Evolutionary conservation across 768 basidiomycete species (phyloP).

Genomic region (Boletus insuetus): DNA sequence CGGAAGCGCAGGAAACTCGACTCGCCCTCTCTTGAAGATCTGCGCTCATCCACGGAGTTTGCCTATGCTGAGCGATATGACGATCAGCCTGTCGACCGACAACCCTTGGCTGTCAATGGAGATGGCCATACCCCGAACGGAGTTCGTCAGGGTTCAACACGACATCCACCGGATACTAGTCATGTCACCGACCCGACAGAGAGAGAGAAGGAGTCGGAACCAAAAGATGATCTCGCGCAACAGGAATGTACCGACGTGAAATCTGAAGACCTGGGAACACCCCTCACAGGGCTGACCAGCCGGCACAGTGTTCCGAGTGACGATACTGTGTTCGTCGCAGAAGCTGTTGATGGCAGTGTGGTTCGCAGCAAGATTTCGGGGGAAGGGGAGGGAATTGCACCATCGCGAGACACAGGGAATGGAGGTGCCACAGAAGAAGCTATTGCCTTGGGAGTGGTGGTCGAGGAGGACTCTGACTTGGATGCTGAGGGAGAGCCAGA

Average conservation of each 20-base stretch:
- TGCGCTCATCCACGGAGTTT: conserved; percentile 6
- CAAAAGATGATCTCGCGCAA: conserved; percentile 2
- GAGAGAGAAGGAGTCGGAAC: background rate
- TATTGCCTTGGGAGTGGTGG: background rate
- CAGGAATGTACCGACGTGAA: conserved; percentile 36
- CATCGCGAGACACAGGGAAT: conserved; percentile 1
- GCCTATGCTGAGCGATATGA: background rate
- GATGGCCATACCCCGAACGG: conserved; percentile 18
- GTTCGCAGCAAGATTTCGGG: conserved; percentile 26
- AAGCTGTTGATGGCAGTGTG: conserved; percentile 28
- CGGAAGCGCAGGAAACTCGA: conserved; percentile 48
- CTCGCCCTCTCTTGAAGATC: conserved; percentile 31
- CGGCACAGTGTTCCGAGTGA: conserved; percentile 59
- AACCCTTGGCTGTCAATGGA: conserved; percentile 12
- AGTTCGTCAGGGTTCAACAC: conserved; percentile 1
- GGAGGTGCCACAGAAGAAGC: conserved; percentile 7
- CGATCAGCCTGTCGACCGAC: conserved; percentile 4
- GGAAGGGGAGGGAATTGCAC: conserved; percentile 15
- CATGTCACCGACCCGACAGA: background rate
- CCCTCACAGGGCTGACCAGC: conserved; percentile 46
- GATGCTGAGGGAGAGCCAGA: conserved; percentile 46
- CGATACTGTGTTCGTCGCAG: conserved; percentile 46
- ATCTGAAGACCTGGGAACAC: conserved; percentile 55
- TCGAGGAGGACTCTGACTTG: conserved; percentile 33
- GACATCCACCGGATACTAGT: background rate